Evolutionary conservation across 345 rosid species (phyloP).

Genomic region (Bruguiera sexangula): DNA sequence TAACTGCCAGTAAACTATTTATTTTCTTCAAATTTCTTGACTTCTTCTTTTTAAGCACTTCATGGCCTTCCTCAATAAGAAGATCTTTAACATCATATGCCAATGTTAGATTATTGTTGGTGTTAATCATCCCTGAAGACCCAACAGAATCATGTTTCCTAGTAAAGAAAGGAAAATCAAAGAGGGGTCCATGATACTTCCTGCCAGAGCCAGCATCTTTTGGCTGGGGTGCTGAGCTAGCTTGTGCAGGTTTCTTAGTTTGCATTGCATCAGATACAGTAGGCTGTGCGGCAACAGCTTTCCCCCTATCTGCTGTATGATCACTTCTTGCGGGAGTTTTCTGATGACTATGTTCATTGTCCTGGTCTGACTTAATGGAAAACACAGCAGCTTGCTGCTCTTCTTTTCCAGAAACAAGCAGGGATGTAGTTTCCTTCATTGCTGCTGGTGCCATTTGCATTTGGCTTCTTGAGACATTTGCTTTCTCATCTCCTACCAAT

Average conservation of each 20-base stretch:
- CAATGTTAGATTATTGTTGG: conserved; percentile 70
- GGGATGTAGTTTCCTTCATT: conserved; percentile 49
- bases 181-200: conserved; percentile 95
- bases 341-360: conserved; percentile 54
- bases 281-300: conserved; percentile 51
- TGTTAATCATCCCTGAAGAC: conserved; percentile 58
- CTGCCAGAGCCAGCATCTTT: conserved; percentile 77
- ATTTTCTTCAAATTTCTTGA: conserved; percentile 80
- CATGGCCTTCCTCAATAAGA: conserved; percentile 82
- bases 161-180: conserved; percentile 98
- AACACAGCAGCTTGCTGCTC: conserved; percentile 60
- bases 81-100: conserved; percentile 92
- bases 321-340: conserved; percentile 55
- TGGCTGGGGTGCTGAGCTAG: conserved; percentile 47
- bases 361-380: conserved; percentile 69
- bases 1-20: conserved; percentile 66
- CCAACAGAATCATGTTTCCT: conserved; percentile 90
- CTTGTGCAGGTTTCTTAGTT: conserved; percentile 65
- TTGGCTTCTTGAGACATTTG: conserved; percentile 42
- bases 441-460: conserved; percentile 40
- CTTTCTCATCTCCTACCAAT: conserved; percentile 56
- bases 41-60: conserved; percentile 72
- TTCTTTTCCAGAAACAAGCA: conserved; percentile 50
- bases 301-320: conserved; percentile 63
- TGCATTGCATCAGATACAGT: conserved; percentile 58